Evolutionary conservation across 2,329 filamentous ascomycete species (phyloP).

Genomic region (Colletotrichum theobromicola): DNA sequence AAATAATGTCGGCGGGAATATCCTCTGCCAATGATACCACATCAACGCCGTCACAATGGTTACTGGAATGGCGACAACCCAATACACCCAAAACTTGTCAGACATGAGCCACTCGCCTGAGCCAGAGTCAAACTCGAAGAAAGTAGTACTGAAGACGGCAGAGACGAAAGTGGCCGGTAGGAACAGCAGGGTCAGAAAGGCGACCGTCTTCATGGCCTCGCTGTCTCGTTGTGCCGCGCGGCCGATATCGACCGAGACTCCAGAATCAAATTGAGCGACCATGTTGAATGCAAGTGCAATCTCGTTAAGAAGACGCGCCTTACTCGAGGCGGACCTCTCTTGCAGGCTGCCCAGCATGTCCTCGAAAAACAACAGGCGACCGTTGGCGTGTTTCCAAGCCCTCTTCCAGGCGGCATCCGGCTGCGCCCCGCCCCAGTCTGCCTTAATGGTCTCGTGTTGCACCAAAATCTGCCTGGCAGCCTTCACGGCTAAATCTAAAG

Average conservation of each 20-base stretch:
- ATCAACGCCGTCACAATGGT: slow-evolving; percentile 25
- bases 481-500: slow-evolving; percentile 37
- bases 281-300: slow-evolving; percentile 56
- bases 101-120: slow-evolving; percentile 32
- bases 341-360: slow-evolving; percentile 39
- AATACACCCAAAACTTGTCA: slow-evolving; percentile 39
- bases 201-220: slow-evolving; percentile 55
- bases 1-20: not conserved
- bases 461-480: slow-evolving; percentile 35
- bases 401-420: not conserved
- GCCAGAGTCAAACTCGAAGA: slow-evolving; percentile 39
- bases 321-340: slow-evolving; percentile 41
- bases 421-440: not conserved
- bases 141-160: slow-evolving; percentile 51
- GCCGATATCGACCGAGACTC: slow-evolving; percentile 42
- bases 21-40: slow-evolving; percentile 24
- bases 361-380: slow-evolving; percentile 36
- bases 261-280: slow-evolving; percentile 46
- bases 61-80: slow-evolving; percentile 34
- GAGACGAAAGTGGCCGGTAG: slow-evolving; percentile 57
- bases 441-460: slow-evolving; percentile 31
- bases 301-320: slow-evolving; percentile 56
- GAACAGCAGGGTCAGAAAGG: slow-evolving; percentile 53
- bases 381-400: slow-evolving; percentile 28
- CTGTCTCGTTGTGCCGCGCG: slow-evolving; percentile 49